Percentiles rank a stretch among this genome's conserved stretches.
These are phyloP conservation scores for Lithohypha guttulata DNA, from an alignment of 2,329 filamentous ascomycete species.

Conservation along the genomic window DNA sequence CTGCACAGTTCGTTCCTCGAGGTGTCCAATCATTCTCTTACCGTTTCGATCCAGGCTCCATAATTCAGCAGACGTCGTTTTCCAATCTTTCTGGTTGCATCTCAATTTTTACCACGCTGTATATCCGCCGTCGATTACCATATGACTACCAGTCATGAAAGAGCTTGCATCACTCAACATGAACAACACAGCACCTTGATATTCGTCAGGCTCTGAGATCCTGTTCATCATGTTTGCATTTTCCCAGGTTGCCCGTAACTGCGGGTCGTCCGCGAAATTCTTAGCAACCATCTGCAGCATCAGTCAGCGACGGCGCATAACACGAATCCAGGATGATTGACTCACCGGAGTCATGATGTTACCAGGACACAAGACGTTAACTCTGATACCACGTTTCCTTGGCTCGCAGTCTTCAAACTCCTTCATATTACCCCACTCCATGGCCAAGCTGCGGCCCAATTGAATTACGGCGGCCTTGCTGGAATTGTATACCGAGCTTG, in stretches of 20 bases:
- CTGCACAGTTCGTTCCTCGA: too few species aligned
- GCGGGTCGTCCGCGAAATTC: conserved; percentile 48
- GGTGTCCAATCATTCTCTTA: too few species aligned
- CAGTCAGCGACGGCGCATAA: neutral
- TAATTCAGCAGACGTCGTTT: too few species aligned
- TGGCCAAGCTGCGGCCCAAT: conserved; percentile 36
- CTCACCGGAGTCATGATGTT: conserved; percentile 44
- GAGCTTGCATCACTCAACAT: conserved; percentile 39
- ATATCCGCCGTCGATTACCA: conserved; percentile 59
- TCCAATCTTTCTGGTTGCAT: too few species aligned
- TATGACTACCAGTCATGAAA: conserved; percentile 46
- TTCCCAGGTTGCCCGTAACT: conserved; percentile 46
- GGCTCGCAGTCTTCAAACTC: conserved; percentile 3
- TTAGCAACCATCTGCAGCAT: conserved; percentile 32
- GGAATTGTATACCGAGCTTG: conserved; percentile 40
- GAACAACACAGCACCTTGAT: conserved; percentile 46
- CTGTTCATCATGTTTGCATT: conserved; percentile 74
- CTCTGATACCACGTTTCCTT: conserved; percentile 32
- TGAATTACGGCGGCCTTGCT: conserved; percentile 39
- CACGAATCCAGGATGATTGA: neutral
- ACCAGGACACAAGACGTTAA: conserved; percentile 39
- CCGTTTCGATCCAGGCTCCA: too few species aligned
- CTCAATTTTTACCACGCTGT: conserved; percentile 9
- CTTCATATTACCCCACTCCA: conserved; percentile 37
- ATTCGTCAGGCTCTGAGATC: conserved; percentile 57